Conservation (phyloP, 2,329 filamentous ascomycete species). For the Neopestalotiopsis sp. region DNA sequence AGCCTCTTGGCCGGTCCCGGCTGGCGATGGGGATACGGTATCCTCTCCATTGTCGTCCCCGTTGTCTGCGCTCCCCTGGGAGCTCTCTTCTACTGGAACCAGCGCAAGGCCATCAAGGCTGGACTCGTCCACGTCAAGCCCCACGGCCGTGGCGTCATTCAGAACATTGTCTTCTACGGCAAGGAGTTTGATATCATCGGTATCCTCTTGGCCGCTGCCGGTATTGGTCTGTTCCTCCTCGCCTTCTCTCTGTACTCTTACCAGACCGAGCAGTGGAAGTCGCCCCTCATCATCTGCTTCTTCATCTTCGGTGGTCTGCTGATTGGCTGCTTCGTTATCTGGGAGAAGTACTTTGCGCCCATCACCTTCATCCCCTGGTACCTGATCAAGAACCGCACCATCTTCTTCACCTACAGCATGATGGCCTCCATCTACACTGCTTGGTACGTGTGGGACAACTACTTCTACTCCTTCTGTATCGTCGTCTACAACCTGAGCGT, state of each 20-base stretch:
- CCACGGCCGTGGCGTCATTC: constrained; percentile 13
- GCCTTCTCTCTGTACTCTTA: constrained; percentile 16
- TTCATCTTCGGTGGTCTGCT: constrained; percentile 56
- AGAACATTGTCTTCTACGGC: constrained; percentile 22
- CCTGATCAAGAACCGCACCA: constrained; percentile 48
- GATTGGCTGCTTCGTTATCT: constrained; percentile 54
- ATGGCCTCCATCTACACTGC: constrained; percentile 38
- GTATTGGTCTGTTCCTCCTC: constrained; percentile 55
- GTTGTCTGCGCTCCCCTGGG: constrained; percentile 11
- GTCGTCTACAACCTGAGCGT: constrained; percentile 39
- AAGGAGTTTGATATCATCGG: constrained; percentile 48
- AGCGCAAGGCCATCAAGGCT: constrained; percentile 17
- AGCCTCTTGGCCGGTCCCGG: constrained; percentile 62
- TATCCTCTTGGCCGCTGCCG: constrained; percentile 46
- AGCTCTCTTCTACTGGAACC: constrained; percentile 18
- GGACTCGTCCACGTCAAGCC: constrained; percentile 19
- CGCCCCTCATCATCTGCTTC: constrained; percentile 18
- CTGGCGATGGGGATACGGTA: constrained; percentile 68
- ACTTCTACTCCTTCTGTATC: constrained; percentile 49
- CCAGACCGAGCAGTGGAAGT: constrained; percentile 7
- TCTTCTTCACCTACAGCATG: constrained; percentile 45
- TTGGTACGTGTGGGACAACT: constrained; percentile 46
- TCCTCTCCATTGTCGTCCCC: constrained; percentile 16
- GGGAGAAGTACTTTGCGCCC: constrained; percentile 57
- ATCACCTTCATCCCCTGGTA: constrained; percentile 55